Evolutionary conservation across 768 basidiomycete species (phyloP).

Genomic region (Coprinopsis cinerea): DNA sequence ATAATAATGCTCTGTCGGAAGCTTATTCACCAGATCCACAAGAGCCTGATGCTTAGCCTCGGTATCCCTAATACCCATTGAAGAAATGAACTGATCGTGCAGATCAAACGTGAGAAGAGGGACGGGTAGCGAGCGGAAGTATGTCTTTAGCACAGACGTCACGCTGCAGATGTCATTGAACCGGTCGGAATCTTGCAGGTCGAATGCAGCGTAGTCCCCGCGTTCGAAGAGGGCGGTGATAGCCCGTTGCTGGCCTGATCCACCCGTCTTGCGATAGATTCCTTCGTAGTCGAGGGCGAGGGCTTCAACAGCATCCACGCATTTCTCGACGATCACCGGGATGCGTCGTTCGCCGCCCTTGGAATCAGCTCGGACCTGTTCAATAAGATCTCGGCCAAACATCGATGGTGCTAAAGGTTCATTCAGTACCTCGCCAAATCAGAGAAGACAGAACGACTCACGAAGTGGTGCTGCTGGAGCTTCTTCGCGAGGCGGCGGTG

Average conservation of each 20-base stretch:
- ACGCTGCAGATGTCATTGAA: conserved; percentile 98
- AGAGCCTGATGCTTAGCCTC: conserved; percentile 53
- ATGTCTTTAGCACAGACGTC: conserved; percentile 94
- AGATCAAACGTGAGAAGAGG: conserved; percentile 88
- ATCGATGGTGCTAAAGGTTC: conserved; percentile 68
- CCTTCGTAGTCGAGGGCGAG: conserved; percentile 96
- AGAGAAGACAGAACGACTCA: conserved; percentile 23
- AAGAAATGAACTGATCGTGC: conserved; percentile 84
- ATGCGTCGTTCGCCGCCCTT: conserved; percentile 56
- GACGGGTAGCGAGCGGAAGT: conserved; percentile 88
- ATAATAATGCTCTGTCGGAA: conserved; percentile 85
- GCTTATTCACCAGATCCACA: conserved; percentile 60
- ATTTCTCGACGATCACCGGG: conserved; percentile 91
- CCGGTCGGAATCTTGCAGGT: conserved; percentile 76
- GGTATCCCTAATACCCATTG: conserved; percentile 64
- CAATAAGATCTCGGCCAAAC: conserved; percentile 85
- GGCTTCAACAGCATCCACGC: conserved; percentile 88
- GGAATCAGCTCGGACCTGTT: conserved; percentile 73
- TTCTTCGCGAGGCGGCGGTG: conserved; percentile 24
- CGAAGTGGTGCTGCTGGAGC: conserved; percentile 27
- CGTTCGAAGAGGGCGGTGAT: conserved; percentile 95
- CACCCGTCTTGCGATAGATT: conserved; percentile 97
- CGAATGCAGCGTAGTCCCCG: conserved; percentile 85
- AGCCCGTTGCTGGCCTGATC: conserved; percentile 82
- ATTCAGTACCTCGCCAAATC: background rate